Conservation (phyloP, 306 rosid species). For the Quercus mongolica region DNA sequence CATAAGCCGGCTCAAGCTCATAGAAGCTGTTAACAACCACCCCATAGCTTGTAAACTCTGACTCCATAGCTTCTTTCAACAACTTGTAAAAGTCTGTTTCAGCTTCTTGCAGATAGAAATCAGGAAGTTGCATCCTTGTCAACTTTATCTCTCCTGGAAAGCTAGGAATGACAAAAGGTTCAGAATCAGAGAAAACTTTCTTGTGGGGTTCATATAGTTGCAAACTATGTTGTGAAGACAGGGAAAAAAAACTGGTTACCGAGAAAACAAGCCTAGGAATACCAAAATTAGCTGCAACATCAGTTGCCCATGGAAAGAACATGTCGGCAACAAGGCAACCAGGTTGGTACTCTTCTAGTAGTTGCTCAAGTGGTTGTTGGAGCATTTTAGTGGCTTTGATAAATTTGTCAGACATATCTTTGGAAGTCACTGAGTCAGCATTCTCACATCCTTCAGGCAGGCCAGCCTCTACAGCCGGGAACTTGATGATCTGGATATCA, state of each 20-base stretch:
- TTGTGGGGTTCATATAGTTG: constrained; percentile 10
- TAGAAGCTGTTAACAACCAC: constrained; percentile 13
- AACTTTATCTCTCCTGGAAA: constrained; percentile 30
- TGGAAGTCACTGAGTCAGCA: background rate
- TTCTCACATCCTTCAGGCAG: constrained; percentile 26
- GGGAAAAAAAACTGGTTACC: constrained; percentile 5
- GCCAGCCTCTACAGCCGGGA: background rate
- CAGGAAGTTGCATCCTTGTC: constrained; percentile 14
- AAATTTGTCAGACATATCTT: background rate
- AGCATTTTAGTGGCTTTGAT: background rate
- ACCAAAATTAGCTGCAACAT: constrained; percentile 22
- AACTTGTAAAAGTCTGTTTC: background rate
- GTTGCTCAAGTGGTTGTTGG: constrained; percentile 9
- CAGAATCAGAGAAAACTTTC: constrained; percentile 12
- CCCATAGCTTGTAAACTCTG: constrained; percentile 12
- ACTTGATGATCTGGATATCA: no score
- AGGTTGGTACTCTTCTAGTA: constrained; percentile 19
- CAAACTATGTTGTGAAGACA: constrained; percentile 3
- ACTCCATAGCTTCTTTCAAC: background rate
- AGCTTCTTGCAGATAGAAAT: background rate
- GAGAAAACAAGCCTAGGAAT: constrained; percentile 28
- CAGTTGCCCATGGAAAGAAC: constrained; percentile 29
- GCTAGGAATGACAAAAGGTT: constrained; percentile 23
- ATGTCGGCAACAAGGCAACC: constrained; percentile 30
- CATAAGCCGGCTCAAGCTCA: background rate